Conservation (phyloP, 2,329 filamentous ascomycete species). For the Neoascochyta sp. region DNA sequence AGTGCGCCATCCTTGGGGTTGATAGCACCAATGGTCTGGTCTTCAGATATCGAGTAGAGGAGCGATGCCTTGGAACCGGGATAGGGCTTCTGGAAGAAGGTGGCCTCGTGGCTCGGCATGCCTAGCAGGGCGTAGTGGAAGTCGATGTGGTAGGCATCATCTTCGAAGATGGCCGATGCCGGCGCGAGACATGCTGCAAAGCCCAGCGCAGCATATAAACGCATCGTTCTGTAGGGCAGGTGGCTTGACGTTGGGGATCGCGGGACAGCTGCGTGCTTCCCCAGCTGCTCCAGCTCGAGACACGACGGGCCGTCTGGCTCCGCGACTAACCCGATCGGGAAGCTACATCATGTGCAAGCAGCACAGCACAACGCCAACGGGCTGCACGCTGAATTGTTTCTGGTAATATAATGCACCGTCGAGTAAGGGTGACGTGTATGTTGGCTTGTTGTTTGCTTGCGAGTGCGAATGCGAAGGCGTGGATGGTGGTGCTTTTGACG, state of each 20-base stretch:
- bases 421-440: no score
- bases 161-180: constrained; percentile 70
- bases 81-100: constrained; percentile 90
- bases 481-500: no score
- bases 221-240: constrained; percentile 31
- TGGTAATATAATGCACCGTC: no score
- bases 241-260: constrained; percentile 2
- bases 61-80: constrained; percentile 79
- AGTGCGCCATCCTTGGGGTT: constrained; percentile 81
- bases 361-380: no score
- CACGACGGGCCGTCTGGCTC: constrained; percentile 2
- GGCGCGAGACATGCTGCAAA: constrained; percentile 46
- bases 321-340: constrained; percentile 1
- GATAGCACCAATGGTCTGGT: constrained; percentile 77
- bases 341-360: neutral
- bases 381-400: no score
- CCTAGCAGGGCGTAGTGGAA: constrained; percentile 90
- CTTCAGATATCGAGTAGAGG: constrained; percentile 85
- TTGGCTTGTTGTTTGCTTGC: no score
- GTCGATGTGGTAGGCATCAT: constrained; percentile 89
- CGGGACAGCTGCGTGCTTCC: constrained; percentile 5
- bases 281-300: constrained; percentile 6
- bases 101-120: constrained; percentile 73
- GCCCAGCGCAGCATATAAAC: constrained; percentile 34
- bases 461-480: no score